Base-by-base conservation (phyloP, 257 asterid species). In the Fraxinus pennsylvanica region DNA sequence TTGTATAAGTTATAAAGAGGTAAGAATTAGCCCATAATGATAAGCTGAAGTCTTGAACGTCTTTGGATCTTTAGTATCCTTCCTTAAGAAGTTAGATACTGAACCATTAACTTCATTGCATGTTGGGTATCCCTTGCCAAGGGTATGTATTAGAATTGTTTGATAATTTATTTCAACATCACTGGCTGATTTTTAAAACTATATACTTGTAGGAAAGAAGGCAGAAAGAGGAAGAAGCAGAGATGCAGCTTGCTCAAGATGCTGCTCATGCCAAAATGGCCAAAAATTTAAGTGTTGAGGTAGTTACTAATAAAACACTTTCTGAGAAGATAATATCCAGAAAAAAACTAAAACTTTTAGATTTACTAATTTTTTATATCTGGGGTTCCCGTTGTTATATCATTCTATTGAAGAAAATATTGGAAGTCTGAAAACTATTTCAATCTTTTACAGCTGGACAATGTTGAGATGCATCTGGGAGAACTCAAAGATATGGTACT, bases 161-260 rank as follows among this genome's bases (percentile, higher is more conserved):
- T 57, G 17, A 38, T 68, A 68, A 73, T 38, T 66, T 30, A 54
- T 59, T 72, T 74, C 43, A 54, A 30, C 72, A 73, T 75, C 68
- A 21, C 5, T 43, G 25, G 17, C 66, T 85, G 68, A 86, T 77
- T 50, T 81, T 38, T 45, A 30, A 69, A 39, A 72, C 68, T 47
- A 3, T 78, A 17, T 80, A 50, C 74, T 69, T 78, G 15, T 81
- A 94, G 98, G 98, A 92, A 75, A 87, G 80, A 65, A 86, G 88
- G 79, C 88, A 83, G 76, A 91, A 90, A 86, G 91, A 88, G 76
- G 97, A 94, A 88, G 97, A 90, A 79, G 89, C 92, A 10, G 97
- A 91, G 45, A 74, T 86, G 78, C 85, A 89, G 75, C 91, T 94
- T 66, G 94, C 91, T 15, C 96, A 90, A 76, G 98, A 94, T 88